A percentile compares a stretch with the other conserved stretches of the same genome.
These are phyloP conservation scores for Psilocybe mexicana DNA, from an alignment of 1,284 basidiomycete species.

Conservation along the genomic window DNA sequence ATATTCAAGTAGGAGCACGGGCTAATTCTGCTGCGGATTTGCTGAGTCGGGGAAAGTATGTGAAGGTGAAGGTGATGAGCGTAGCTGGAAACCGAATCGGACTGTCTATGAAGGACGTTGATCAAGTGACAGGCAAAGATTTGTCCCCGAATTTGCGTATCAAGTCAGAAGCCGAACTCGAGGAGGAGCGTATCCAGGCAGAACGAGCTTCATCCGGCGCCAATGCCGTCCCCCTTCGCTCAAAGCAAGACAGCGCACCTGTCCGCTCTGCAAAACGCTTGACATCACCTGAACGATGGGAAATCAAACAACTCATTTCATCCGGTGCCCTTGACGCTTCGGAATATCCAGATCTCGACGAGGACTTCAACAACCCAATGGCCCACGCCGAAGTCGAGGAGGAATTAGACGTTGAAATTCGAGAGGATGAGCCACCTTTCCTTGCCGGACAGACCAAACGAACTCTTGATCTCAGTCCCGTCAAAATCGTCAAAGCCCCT, in stretches of 20 bases:
- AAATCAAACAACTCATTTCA: slow-evolving; percentile 98
- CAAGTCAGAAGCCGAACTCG: slow-evolving; percentile 90
- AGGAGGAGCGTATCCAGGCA: slow-evolving; percentile 70
- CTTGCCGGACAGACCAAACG: slow-evolving; percentile 94
- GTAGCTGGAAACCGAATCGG: slow-evolving; percentile 80
- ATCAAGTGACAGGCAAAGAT: slow-evolving; percentile 88
- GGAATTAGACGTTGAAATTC: slow-evolving; percentile 96
- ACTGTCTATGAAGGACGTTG: slow-evolving; percentile 97
- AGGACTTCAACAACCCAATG: slow-evolving; percentile 80
- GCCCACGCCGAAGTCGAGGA: slow-evolving; percentile 89
- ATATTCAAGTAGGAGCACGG: slow-evolving; percentile 82
- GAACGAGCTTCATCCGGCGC: slow-evolving; percentile 65
- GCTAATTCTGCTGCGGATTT: slow-evolving; percentile 88
- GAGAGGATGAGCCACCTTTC: slow-evolving; percentile 97
- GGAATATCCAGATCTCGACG: slow-evolving; percentile 96
- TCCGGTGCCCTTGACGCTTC: slow-evolving; percentile 91
- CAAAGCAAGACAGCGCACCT: slow-evolving; percentile 48
- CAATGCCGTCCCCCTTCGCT: slow-evolving; percentile 66
- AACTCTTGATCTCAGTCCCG: slow-evolving; percentile 93
- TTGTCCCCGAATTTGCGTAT: slow-evolving; percentile 92
- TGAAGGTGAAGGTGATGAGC: slow-evolving; percentile 97
- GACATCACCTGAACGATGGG: slow-evolving; percentile 97
- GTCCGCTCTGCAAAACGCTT: slow-evolving; percentile 85
- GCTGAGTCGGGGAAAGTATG: slow-evolving; percentile 79
- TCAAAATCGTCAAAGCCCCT: slow-evolving; percentile 95